Evolutionary conservation across 768 basidiomycete genomes (phyloP).

Genomic region (Imleria badia): DNA sequence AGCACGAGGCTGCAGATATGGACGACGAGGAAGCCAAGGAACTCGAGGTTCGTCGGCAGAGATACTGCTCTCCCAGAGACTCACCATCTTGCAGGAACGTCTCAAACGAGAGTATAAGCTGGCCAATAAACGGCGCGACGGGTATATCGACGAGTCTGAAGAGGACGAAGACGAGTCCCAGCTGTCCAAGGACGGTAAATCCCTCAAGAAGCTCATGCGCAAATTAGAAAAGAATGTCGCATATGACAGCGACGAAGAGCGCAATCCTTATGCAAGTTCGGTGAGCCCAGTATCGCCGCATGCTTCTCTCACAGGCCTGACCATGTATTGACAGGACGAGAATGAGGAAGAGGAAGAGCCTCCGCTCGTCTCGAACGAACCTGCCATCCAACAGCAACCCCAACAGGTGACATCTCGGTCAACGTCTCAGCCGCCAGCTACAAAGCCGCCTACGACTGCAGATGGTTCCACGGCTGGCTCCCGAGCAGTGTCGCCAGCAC

Average conservation of each 20-base stretch:
- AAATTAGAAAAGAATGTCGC: conserved; percentile 79
- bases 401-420: conserved; percentile 47
- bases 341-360: conserved; percentile 76
- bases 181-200: conserved; percentile 68
- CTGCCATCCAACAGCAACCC: conserved; percentile 43
- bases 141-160: conserved; percentile 70
- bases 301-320: neutral
- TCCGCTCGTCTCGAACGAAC: conserved; percentile 39
- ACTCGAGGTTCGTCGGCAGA: conserved; percentile 55
- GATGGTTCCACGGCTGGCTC: conserved; percentile 39
- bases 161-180: conserved; percentile 65
- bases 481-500: conserved; percentile 53
- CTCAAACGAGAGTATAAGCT: conserved; percentile 77
- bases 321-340: conserved; percentile 46
- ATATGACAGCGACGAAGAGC: conserved; percentile 81
- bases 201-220: conserved; percentile 83
- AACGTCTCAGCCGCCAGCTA: conserved; percentile 36
- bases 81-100: conserved; percentile 56
- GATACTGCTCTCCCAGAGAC: neutral
- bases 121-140: conserved; percentile 73
- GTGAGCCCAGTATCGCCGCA: conserved; percentile 40
- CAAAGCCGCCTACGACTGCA: conserved; percentile 36
- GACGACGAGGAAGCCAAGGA: conserved; percentile 87
- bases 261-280: conserved; percentile 78
- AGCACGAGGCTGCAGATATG: conserved; percentile 67